Base-by-base conservation (phyloP, 2,329 filamentous ascomycete species). In the Penicillium expansum region DNA sequence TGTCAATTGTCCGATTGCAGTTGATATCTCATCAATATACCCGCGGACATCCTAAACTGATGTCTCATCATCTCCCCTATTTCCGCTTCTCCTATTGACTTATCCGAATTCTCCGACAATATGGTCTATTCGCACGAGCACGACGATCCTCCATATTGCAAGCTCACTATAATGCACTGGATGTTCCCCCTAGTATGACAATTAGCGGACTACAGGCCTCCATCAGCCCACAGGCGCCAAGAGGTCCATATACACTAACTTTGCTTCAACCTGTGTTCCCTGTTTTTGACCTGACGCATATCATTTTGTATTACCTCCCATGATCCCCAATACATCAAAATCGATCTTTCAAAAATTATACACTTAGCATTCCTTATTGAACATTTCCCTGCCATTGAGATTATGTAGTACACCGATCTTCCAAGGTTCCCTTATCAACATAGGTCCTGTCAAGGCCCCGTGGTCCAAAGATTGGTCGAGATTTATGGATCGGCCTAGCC, bases 271-370 rank as follows among this genome's bases (percentile, higher is more conserved):
- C 48, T 55, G 52, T 59, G 29, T 66, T 66, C 58, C 62, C 58
- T 60, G 59, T 65, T 62, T 65, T 56, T 56, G 48, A 35, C 57
- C 57, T 60, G 58, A 65, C 63, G 63, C 60, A 62, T 43, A 57
- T 50, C 35, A 41, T 22, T 22, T 22, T 56, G 57, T 66, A 60
- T 51, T 44, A 63, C 62, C n/a, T n/a, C n/a, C 22, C n/a, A 29
- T 39, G 22, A 30, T 29, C 16, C n/a, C 14, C n/a, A 38, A 10
- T n/a, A 20, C 10, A 43, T 41, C 37, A 16, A 30, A 43, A 33
- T 43, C 16, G 7, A 16, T 43, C 22, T 30, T 11, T 3, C 4
- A 14, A 37, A 9, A 37, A 5, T 6, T 14, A 48, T n/a, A 14
- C 16, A 14, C 16, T 6, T n/a, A 43, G n/a, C 22, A 16, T 39